Conservation (phyloP, 2,329 filamentous ascomycete species). For the Sclerotinia spermophila region DNA sequence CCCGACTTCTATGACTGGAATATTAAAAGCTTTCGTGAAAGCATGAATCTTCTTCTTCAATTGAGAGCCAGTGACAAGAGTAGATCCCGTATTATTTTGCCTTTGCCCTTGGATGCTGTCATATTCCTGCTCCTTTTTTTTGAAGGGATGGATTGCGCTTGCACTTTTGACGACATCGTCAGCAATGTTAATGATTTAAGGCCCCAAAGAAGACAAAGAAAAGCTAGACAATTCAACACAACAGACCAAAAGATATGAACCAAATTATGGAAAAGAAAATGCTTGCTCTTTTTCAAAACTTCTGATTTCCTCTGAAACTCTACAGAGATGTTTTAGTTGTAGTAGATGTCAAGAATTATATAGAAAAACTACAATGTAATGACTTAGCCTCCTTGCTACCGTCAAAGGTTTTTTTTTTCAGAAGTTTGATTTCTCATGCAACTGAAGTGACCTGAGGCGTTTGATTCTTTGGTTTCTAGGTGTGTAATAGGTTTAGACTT, state of each 20-base stretch:
- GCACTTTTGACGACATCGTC: neutral
- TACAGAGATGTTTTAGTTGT: neutral
- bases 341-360: neutral
- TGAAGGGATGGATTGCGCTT: neutral
- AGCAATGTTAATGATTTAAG: neutral
- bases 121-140: neutral
- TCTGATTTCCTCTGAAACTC: neutral
- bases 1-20: neutral
- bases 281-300: neutral
- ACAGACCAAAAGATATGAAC: neutral
- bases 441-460: neutral
- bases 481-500: neutral
- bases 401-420: neutral
- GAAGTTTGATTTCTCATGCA: neutral
- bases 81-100: neutral
- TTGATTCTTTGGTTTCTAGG: too few species aligned
- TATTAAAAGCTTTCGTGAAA: neutral
- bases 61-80: neutral
- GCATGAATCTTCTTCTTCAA: neutral
- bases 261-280: neutral
- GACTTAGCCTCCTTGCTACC: neutral
- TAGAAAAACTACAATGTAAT: neutral
- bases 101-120: neutral
- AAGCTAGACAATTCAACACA: rapidly evolving
- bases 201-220: neutral